These are phyloP conservation scores for Ceratobasidium sp. DNA, from an alignment of 1,284 basidiomycete species.

Conservation along the genomic window DNA sequence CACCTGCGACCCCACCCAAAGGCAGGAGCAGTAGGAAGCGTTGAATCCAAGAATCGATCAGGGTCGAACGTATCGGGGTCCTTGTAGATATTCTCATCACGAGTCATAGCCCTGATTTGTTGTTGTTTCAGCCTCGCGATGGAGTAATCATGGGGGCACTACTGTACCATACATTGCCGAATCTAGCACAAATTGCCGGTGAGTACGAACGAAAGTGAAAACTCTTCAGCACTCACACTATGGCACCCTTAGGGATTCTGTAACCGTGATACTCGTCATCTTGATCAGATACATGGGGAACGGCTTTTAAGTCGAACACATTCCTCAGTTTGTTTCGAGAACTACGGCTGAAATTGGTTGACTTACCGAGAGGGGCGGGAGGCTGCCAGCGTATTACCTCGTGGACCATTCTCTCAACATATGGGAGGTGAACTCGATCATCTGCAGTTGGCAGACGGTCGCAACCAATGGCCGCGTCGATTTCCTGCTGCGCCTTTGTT, in stretches of 20 bases:
- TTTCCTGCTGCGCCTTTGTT: slow-evolving; percentile 32
- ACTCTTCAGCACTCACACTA: neutral
- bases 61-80: slow-evolving; percentile 45
- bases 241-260: slow-evolving; percentile 54
- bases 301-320: slow-evolving; percentile 43
- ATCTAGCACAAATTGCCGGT: neutral
- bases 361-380: slow-evolving; percentile 6
- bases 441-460: slow-evolving; percentile 19
- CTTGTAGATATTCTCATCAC: slow-evolving; percentile 37
- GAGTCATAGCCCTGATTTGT: slow-evolving; percentile 32
- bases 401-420: neutral
- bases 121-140: neutral
- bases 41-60: slow-evolving; percentile 42
- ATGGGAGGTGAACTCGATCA: slow-evolving; percentile 4
- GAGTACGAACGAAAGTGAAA: neutral
- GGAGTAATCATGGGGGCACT: neutral
- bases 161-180: slow-evolving; percentile 22
- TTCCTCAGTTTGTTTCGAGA: neutral
- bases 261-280: slow-evolving; percentile 55
- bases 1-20: neutral
- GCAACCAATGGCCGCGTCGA: slow-evolving; percentile 23
- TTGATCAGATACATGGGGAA: slow-evolving; percentile 52
- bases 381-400: slow-evolving; percentile 13
- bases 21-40: neutral
- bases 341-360: neutral